phyloP scores from a whole-genome alignment of 805 yeast species.

The Candida dajiaensis region DNA sequence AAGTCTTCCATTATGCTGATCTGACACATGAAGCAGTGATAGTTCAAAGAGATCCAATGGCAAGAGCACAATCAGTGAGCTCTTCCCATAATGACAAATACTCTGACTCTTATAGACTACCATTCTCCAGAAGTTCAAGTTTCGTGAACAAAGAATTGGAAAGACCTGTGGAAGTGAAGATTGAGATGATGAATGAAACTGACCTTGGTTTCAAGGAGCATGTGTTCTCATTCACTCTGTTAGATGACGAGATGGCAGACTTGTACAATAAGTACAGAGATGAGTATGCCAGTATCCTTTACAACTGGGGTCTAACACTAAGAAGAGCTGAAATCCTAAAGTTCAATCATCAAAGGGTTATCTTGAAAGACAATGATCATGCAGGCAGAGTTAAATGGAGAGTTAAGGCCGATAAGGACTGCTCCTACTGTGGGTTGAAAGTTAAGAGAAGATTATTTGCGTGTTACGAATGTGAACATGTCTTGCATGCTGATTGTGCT shows the following conservation, averaged over 20 bases:
- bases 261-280: constrained; percentile 41
- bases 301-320: constrained; percentile 80
- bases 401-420: constrained; percentile 33
- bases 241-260: constrained; percentile 24
- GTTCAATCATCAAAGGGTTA: constrained; percentile 40
- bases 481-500: constrained; percentile 76
- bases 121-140: constrained; percentile 23
- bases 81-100: constrained; percentile 10
- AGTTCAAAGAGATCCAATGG: neutral
- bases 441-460: constrained; percentile 56
- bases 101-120: constrained; percentile 19
- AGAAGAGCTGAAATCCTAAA: constrained; percentile 74
- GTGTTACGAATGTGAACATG: constrained; percentile 74
- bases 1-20: neutral
- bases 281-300: constrained; percentile 73
- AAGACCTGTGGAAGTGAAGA: constrained; percentile 29
- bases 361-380: constrained; percentile 17
- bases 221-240: constrained; percentile 30
- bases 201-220: constrained; percentile 31
- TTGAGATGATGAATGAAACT: constrained; percentile 40
- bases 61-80: constrained; percentile 11
- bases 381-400: constrained; percentile 24
- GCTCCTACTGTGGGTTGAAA: constrained; percentile 61
- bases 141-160: constrained; percentile 13
- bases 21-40: neutral